These are phyloP conservation scores for Botrytis deweyae DNA, from an alignment of 2,329 filamentous ascomycete genomes.

Conservation along the genomic window DNA sequence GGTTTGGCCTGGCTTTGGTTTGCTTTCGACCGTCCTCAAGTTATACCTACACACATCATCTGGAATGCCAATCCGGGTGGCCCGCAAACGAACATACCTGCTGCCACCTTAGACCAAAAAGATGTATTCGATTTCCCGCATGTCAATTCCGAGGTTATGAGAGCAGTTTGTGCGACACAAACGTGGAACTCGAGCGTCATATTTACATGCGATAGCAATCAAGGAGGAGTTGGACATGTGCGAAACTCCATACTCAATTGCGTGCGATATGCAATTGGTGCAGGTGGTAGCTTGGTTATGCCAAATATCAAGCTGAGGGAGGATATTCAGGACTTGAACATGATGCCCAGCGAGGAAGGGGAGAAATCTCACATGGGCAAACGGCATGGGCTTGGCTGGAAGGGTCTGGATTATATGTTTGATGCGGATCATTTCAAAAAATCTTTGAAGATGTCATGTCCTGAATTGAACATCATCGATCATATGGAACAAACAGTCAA, in stretches of 20 bases:
- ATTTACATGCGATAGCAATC: slow-evolving; percentile 44
- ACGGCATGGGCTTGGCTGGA: slow-evolving; percentile 35
- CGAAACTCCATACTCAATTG: slow-evolving; percentile 46
- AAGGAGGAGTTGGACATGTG: slow-evolving; percentile 44
- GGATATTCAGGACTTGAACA: slow-evolving; percentile 32
- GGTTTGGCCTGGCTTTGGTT: slow-evolving; percentile 31
- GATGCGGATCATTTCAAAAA: slow-evolving; percentile 33
- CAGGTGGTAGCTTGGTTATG: slow-evolving; percentile 41
- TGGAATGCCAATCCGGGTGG: slow-evolving; percentile 18
- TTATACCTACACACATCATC: slow-evolving; percentile 22
- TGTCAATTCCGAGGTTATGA: slow-evolving; percentile 41
- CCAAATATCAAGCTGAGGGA: slow-evolving; percentile 43
- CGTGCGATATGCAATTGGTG: slow-evolving; percentile 44
- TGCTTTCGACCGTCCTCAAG: slow-evolving; percentile 28
- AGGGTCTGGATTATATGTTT: slow-evolving; percentile 36
- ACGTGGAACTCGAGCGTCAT: slow-evolving; percentile 41
- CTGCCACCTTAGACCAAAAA: background rate
- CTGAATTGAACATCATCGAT: slow-evolving; percentile 30
- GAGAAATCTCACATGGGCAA: slow-evolving; percentile 25
- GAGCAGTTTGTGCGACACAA: slow-evolving; percentile 39
- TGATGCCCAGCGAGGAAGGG: slow-evolving; percentile 16
- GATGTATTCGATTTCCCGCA: slow-evolving; percentile 42
- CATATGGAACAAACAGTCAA: slow-evolving; percentile 29
- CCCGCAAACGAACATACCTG: background rate
- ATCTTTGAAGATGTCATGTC: slow-evolving; percentile 35